Base-by-base conservation (phyloP, 805 yeast genomes). In the Crinitomyces ghanaensis region DNA sequence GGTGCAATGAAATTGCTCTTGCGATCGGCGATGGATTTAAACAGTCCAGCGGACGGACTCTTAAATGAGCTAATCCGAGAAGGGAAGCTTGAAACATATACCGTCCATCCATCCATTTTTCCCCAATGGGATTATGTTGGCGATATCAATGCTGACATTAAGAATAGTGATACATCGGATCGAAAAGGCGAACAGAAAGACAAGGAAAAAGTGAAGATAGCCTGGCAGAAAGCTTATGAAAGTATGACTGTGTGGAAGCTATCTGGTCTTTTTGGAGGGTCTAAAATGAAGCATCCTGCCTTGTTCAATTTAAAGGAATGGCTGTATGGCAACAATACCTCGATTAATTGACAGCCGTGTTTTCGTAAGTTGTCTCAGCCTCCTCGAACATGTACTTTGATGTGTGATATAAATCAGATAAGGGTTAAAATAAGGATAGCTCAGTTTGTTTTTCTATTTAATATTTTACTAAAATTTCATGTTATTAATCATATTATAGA, bases 1-100 rank as follows among this genome's bases (percentile, higher is more conserved):
- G 43, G 41, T 12, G 43, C 43, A 3, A n/a, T 17, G 12, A 39
- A 39, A 19, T 31, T 39, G 18, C 34, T 39, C 11, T 17, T 34
- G 13, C 33, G 41, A 5, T 27, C 23, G 15, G 33, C 35, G 13
- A 8, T 39, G 15, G 41, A 39, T 22, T 12, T 30, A 17, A 30
- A 36, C 30, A 37, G 13, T 7, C 37, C 39, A n/a, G 33, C 37
- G 3, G 43, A 39, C 26, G 25, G 33, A 6, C 12, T 30, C 13
- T 33, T 39, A 12, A 27, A 23, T 11, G 34, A 34, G 8, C 14
- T 37, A 17, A 30, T 34, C 2, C n/a, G 14, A 4, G 28, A 35
- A 4, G 37, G 34, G n/a, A 24, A 30, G 17, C 19, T 39, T n/a
- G 30, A 30, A 11, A 35, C 36, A 8, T 39, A 37, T 30, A 25